These are phyloP conservation scores for Pythium aristosporum DNA, from an alignment of 352 stramenopile species.

Conservation along the genomic window DNA sequence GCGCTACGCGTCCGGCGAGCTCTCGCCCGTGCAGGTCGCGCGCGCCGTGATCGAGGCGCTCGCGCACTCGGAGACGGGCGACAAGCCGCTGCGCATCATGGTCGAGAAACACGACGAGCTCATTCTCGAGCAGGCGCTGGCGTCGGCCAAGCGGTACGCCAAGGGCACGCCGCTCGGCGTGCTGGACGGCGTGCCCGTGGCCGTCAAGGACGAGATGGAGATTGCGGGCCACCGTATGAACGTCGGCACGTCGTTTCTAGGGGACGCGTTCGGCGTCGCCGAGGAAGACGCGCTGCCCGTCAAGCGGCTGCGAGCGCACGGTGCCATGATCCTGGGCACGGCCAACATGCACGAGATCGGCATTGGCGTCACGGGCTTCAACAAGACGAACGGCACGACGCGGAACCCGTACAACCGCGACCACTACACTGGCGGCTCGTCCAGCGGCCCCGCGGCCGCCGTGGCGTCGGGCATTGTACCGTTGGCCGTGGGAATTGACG, in stretches of 20 bases:
- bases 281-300: slow-evolving; percentile 54
- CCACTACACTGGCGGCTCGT: slow-evolving; percentile 90
- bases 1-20: slow-evolving; percentile 13
- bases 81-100: slow-evolving; percentile 65
- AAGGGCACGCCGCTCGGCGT: slow-evolving; percentile 62
- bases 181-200: slow-evolving; percentile 87
- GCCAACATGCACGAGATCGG: slow-evolving; percentile 92
- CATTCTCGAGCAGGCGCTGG: slow-evolving; percentile 65
- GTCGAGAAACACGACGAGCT: slow-evolving; percentile 72
- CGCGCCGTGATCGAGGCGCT: slow-evolving; percentile 61
- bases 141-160: slow-evolving; percentile 71
- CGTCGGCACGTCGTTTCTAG: slow-evolving; percentile 73
- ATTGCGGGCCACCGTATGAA: slow-evolving; percentile 69
- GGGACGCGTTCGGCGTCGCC: slow-evolving; percentile 43
- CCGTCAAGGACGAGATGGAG: slow-evolving; percentile 87
- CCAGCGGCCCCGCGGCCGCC: slow-evolving; percentile 85
- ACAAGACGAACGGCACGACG: slow-evolving; percentile 66
- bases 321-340: slow-evolving; percentile 87
- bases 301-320: slow-evolving; percentile 55
- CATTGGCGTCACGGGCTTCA: slow-evolving; percentile 68
- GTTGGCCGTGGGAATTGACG: slow-evolving; percentile 84
- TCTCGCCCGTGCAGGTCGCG: slow-evolving; percentile 63
- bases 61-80: slow-evolving; percentile 48
- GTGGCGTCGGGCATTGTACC: slow-evolving; percentile 88
- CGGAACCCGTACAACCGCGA: slow-evolving; percentile 86